These are phyloP conservation scores for Calonectria montana DNA, from an alignment of 2,329 filamentous ascomycete genomes.

Conservation along the genomic window DNA sequence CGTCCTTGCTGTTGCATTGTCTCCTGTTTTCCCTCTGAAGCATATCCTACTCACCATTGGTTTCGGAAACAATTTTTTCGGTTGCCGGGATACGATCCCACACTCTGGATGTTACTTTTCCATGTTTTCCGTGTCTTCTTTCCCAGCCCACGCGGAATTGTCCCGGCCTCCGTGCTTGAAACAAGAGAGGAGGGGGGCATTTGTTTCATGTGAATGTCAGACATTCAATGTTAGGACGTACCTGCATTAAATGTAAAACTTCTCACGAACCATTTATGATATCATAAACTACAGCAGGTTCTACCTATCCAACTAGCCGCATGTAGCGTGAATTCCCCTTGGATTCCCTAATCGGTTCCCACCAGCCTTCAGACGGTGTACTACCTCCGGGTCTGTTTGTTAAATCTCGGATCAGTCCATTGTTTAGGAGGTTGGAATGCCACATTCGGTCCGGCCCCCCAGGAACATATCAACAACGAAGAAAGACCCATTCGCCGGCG, in stretches of 20 bases:
- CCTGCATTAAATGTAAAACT: background rate
- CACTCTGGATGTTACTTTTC: background rate
- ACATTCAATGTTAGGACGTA: background rate
- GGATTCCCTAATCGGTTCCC: background rate
- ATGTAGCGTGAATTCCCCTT: background rate
- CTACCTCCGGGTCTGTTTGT: background rate
- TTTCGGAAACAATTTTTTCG: background rate
- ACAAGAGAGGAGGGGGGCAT: background rate
- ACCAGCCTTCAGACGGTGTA: too few species aligned
- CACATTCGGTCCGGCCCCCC: background rate
- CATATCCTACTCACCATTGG: background rate
- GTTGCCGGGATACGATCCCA: too few species aligned
- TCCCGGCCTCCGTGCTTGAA: background rate
- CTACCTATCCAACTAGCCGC: background rate
- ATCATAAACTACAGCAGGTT: background rate
- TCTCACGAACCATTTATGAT: background rate
- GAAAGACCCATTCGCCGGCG: background rate
- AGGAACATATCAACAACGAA: background rate
- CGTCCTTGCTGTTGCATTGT: too few species aligned
- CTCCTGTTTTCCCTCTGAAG: background rate
- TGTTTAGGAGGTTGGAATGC: background rate
- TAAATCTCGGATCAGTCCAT: background rate
- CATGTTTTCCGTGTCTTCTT: background rate
- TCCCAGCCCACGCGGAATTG: background rate
- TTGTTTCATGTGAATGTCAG: background rate